phyloP scores from a whole-genome alignment of 805 yeast genomes.

The Alloascoidea africana region DNA sequence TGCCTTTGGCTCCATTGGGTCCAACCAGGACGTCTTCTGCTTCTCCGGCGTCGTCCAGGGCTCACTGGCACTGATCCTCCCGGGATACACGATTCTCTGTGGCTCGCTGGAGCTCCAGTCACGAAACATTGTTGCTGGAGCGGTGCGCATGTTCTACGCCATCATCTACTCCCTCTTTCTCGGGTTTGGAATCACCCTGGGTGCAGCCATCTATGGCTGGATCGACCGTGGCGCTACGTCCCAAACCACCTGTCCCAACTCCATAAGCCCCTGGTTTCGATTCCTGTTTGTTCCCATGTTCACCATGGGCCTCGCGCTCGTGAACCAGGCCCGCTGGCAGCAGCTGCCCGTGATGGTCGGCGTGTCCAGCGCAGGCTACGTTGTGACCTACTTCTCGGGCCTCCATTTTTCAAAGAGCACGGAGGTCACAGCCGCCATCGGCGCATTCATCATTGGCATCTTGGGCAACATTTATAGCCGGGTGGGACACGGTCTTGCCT shows the following conservation, averaged over 20 bases:
- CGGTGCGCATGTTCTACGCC: conserved; percentile 95
- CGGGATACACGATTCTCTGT: conserved; percentile 86
- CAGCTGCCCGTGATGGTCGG: conserved; percentile 76
- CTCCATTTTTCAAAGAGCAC: conserved; percentile 56
- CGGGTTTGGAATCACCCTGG: conserved; percentile 88
- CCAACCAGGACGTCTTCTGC: conserved; percentile 44
- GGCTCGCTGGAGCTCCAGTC: conserved; percentile 89
- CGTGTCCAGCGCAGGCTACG: conserved; percentile 68
- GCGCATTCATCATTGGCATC: conserved; percentile 82
- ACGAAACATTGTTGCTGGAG: conserved; percentile 80
- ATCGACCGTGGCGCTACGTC: conserved; percentile 64
- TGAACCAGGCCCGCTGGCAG: conserved; percentile 72
- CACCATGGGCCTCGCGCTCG: conserved; percentile 42
- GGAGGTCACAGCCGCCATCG: conserved; percentile 79
- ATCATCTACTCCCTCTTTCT: conserved; percentile 81
- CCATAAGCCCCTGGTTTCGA: conserved; percentile 41
- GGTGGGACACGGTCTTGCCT: conserved; percentile 80
- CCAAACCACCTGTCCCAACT: conserved; percentile 36
- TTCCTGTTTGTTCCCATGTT: conserved; percentile 73
- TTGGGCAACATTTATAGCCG: conserved; percentile 82
- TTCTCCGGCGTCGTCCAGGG: conserved; percentile 87
- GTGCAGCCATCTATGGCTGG: conserved; percentile 93
- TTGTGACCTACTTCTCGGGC: conserved; percentile 71
- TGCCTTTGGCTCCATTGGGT: conserved; percentile 61
- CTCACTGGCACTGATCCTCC: conserved; percentile 76